These are phyloP conservation scores for Lycium barbarum DNA, from an alignment of 257 asterid species.

Conservation along the genomic window DNA sequence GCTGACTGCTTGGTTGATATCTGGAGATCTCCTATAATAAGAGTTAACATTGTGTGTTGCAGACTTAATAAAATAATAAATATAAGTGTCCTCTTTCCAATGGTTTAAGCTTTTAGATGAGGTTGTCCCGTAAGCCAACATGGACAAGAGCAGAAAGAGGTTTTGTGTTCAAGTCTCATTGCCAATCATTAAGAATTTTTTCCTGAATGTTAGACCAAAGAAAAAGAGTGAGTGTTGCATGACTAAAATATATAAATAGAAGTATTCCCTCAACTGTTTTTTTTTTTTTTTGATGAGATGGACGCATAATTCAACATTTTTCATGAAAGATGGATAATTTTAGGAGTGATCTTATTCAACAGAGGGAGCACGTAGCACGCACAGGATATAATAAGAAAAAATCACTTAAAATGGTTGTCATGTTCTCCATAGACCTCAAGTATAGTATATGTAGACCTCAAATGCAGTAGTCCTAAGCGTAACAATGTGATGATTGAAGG, in stretches of 20 bases:
- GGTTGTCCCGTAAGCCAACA: background rate
- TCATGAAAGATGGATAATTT: background rate
- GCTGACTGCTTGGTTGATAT: conserved; percentile 22
- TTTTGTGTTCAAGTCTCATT: conserved; percentile 3
- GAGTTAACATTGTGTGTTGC: background rate
- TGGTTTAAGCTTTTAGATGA: conserved; percentile 16
- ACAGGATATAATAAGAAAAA: background rate
- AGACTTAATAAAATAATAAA: background rate
- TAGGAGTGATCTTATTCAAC: background rate
- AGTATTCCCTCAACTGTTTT: background rate
- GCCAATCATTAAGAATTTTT: background rate
- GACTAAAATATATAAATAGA: background rate
- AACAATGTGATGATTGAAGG: background rate
- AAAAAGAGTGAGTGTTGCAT: background rate
- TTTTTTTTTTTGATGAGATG: background rate
- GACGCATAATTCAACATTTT: background rate
- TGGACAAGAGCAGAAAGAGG: background rate
- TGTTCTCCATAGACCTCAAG: background rate
- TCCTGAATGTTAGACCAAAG: background rate
- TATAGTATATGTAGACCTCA: background rate
- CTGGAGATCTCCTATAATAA: conserved; percentile 16
- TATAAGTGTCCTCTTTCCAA: conserved; percentile 13
- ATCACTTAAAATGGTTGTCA: background rate
- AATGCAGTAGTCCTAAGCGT: background rate
- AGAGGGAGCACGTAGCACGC: background rate